Base-by-base conservation (phyloP, 2,329 filamentous ascomycete species). In the Pseudohalonectria lignicola region DNA sequence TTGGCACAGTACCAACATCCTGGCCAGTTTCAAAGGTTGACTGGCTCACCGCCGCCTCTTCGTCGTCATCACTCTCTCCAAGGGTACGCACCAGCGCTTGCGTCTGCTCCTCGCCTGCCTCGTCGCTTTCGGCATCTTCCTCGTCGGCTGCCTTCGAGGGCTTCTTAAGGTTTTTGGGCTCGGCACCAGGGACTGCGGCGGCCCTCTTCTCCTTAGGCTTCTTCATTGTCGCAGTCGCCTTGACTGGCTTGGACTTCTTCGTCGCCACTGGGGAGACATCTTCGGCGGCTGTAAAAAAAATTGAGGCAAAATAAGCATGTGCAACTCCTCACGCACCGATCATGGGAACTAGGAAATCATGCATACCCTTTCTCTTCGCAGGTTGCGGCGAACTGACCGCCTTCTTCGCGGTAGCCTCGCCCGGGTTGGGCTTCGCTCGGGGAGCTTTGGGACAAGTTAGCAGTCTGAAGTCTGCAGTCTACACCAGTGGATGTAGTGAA, bases 1-100 rank as follows among this genome's bases (percentile, higher is more conserved):
- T 57, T 39, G 71, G 71, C 28, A 69, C 62, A 52, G 67, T 67
- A 51, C 67, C 67, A 8, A 71, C 62, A 31, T 67, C 64, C 47
- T 69, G 64, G 13, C 66, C 67, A n/a, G 62, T 47, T 49, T 69
- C 59, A 52, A 64, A 70, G 5, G 37, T 53, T 49, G 21, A 45
- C 39, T 25, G 37, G 23, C 12, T 40, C 43, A 25, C 39, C 31
- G 12, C 42, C 41, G 25, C 39, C 31, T 29, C 39, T 7, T 41
- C 28, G 11, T 40, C 44, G 13, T 43, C 43, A 16, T 44, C 44
- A 17, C 37, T 41, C 23, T 37, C 36, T 32, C 44, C 44, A 18
- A 46, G 31, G 12, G 43, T 40, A 28, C 37, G 26, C n/a, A 43
- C 41, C 12, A 46, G 43, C 15, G 39, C 39, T 12, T n/a, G n/a